These are phyloP conservation scores for Sphagnum contortum DNA, from an alignment of 225 moss, liverwort and hornwort genomes.

Conservation along the genomic window DNA sequence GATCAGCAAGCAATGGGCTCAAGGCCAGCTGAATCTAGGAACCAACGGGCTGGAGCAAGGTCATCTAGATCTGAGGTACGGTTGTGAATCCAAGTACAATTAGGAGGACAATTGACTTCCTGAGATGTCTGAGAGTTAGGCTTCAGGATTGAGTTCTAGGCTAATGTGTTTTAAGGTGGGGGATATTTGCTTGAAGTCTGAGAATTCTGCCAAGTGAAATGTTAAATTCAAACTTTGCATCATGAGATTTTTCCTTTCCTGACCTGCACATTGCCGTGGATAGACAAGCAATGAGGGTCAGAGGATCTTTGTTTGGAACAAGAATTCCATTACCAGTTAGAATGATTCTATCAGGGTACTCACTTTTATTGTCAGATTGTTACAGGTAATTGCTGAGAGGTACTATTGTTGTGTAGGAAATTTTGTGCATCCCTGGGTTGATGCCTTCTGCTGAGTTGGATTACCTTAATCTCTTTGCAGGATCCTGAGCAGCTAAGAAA, in stretches of 20 bases:
- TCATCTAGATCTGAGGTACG: too few species aligned
- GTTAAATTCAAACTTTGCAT: too few species aligned
- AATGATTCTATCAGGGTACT: neutral
- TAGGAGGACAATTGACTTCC: too few species aligned
- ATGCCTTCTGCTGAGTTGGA: too few species aligned
- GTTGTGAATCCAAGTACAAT: too few species aligned
- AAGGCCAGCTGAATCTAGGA: conserved; percentile 10
- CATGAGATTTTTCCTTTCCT: too few species aligned
- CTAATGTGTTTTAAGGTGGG: neutral
- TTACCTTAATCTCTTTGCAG: conserved; percentile 1
- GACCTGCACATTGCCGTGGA: too few species aligned
- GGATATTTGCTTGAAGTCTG: too few species aligned
- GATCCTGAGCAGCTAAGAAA: conserved; percentile 12
- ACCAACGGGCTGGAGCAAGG: neutral
- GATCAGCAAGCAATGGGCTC: conserved; percentile 11
- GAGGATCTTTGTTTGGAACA: too few species aligned
- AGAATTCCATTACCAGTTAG: neutral
- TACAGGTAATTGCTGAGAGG: neutral
- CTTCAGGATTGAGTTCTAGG: neutral
- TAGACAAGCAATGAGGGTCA: too few species aligned
- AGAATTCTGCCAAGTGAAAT: too few species aligned
- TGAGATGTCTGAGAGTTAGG: neutral
- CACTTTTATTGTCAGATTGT: neutral
- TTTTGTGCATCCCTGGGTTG: conserved; percentile 6
- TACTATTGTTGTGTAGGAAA: neutral